These are phyloP conservation scores for Naganishia antarctica DNA, from an alignment of 768 basidiomycete genomes.

Conservation along the genomic window DNA sequence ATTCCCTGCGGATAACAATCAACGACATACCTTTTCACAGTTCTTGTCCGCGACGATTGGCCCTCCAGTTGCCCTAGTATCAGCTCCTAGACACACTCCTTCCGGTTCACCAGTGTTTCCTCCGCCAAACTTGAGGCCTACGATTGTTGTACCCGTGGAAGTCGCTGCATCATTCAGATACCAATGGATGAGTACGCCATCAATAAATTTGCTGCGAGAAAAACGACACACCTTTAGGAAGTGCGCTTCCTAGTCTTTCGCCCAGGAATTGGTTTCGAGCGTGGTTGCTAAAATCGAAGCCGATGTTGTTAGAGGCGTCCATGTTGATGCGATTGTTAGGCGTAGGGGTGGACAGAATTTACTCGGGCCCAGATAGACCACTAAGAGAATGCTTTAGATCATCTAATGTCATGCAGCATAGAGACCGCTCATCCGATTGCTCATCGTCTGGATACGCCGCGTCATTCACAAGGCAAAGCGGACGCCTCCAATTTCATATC, in stretches of 20 bases:
- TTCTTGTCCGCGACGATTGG: slow-evolving; percentile 97
- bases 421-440: slow-evolving; percentile 1
- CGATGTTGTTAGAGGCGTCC: slow-evolving; percentile 21
- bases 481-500: background rate
- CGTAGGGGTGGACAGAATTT: background rate
- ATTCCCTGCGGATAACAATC: too few relatives aligned
- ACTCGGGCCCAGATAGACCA: too few relatives aligned
- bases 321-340: background rate
- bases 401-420: too few relatives aligned
- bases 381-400: too few relatives aligned
- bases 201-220: background rate
- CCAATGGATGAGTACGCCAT: background rate
- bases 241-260: slow-evolving; percentile 36
- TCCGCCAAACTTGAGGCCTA: slow-evolving; percentile 74
- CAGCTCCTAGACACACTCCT: slow-evolving; percentile 90
- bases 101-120: slow-evolving; percentile 56
- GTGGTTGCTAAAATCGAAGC: slow-evolving; percentile 50
- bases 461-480: background rate
- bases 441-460: slow-evolving; percentile 1
- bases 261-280: slow-evolving; percentile 48
- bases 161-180: slow-evolving; percentile 39
- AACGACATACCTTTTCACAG: slow-evolving; percentile 93
- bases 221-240: slow-evolving; percentile 41
- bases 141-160: slow-evolving; percentile 83
- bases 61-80: slow-evolving; percentile 91